A percentile compares a stretch with the other conserved stretches of the same genome.
These are phyloP conservation scores for Suillus decipiens DNA, from an alignment of 768 basidiomycete genomes.

Conservation along the genomic window DNA sequence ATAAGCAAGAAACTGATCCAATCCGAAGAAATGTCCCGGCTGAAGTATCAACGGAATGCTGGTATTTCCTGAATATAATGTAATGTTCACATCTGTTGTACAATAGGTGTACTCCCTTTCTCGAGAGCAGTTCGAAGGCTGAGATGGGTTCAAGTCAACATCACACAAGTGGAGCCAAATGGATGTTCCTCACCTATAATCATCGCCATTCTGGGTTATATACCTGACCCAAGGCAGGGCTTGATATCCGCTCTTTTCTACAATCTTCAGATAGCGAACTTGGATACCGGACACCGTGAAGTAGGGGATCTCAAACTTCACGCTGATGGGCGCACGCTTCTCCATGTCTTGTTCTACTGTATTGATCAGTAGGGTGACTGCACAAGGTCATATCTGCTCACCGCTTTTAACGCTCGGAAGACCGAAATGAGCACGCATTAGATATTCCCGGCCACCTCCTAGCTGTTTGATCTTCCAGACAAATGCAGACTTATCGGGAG, in stretches of 20 bases:
- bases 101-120: conserved; percentile 69
- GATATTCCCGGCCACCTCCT: conserved; percentile 92
- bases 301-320: conserved; percentile 98
- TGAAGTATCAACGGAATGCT: neutral
- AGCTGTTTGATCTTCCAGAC: conserved; percentile 99
- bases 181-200: conserved; percentile 68
- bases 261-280: conserved; percentile 96
- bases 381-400: conserved; percentile 39
- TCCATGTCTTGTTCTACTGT: conserved; percentile 5
- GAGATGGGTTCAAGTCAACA: conserved; percentile 1
- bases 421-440: conserved; percentile 98
- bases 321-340: conserved; percentile 91
- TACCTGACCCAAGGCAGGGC: conserved; percentile 96
- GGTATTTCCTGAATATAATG: conserved; percentile 25
- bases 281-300: conserved; percentile 98
- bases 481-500: conserved; percentile 96
- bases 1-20: neutral
- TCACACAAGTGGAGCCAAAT: neutral
- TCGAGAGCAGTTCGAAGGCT: conserved; percentile 76
- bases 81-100: conserved; percentile 33
- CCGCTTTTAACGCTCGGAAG: conserved; percentile 91
- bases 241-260: conserved; percentile 98
- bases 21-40: neutral
- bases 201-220: conserved; percentile 90
- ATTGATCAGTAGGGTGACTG: neutral